Evolutionary conservation across 2,329 filamentous ascomycete species (phyloP).

Genomic region (Lasiodiplodia hormozganensis): DNA sequence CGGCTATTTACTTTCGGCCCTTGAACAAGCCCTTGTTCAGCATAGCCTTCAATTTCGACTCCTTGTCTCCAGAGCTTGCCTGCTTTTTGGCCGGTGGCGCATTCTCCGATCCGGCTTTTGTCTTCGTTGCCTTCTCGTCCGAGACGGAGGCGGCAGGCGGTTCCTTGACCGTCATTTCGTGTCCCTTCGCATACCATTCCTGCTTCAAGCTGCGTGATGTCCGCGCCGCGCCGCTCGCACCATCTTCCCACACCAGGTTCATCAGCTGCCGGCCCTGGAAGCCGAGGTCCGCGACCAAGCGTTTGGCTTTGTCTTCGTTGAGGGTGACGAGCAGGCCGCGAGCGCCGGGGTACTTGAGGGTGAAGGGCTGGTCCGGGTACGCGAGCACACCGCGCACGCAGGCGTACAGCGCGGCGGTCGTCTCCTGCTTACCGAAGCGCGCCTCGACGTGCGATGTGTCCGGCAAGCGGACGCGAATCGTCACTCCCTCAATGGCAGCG

Average conservation of each 20-base stretch:
- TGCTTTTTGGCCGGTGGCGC: constrained; percentile 36
- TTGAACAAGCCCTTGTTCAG: constrained; percentile 46
- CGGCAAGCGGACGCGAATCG: constrained; percentile 84
- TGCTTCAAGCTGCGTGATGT: constrained; percentile 64
- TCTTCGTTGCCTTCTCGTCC: constrained; percentile 29
- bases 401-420: constrained; percentile 73
- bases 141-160: constrained; percentile 36
- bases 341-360: constrained; percentile 68
- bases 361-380: constrained; percentile 70
- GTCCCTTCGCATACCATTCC: constrained; percentile 66
- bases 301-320: constrained; percentile 55
- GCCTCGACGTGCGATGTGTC: constrained; percentile 81
- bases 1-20: constrained; percentile 28
- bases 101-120: constrained; percentile 5
- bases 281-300: constrained; percentile 75
- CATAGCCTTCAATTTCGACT: constrained; percentile 49
- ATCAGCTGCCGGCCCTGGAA: constrained; percentile 75
- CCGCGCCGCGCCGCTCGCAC: constrained; percentile 63
- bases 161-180: constrained; percentile 70
- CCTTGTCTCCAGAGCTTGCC: constrained; percentile 45
- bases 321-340: constrained; percentile 51
- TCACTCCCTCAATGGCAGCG: constrained; percentile 68
- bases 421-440: constrained; percentile 72
- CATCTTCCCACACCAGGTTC: constrained; percentile 76
- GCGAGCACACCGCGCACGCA: constrained; percentile 78